Evolutionary conservation across 2,329 filamentous ascomycete genomes (phyloP).

Genomic region (Dryadomyces quercivorus): DNA sequence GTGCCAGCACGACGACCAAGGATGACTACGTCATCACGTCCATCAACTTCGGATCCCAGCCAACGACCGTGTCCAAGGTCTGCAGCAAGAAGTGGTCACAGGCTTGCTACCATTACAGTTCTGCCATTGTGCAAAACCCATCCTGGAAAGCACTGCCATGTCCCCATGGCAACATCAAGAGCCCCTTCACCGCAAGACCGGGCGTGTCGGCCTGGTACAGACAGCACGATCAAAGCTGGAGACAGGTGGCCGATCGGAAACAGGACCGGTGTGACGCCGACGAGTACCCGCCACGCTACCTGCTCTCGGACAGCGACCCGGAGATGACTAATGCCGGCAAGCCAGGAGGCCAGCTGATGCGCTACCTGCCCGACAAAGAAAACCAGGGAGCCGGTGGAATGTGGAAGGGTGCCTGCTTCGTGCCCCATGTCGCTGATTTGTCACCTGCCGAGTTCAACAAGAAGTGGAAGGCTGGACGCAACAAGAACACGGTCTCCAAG

Average conservation of each 20-base stretch:
- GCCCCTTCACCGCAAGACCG: conserved; percentile 1
- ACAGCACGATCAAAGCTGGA: conserved; percentile 4
- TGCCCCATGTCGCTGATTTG: conserved; percentile 1
- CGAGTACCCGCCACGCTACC: conserved; percentile 8
- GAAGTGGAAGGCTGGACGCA: neutral
- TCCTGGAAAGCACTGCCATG: conserved; percentile 8
- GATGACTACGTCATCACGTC: conserved; percentile 11
- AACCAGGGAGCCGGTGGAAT: conserved; percentile 4
- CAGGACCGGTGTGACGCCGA: conserved; percentile 6
- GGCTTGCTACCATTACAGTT: conserved; percentile 16
- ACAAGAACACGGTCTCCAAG: neutral
- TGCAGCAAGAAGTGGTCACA: conserved; percentile 11
- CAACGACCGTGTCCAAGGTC: conserved; percentile 5
- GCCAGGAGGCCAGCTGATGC: conserved; percentile 7
- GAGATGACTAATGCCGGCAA: conserved; percentile 3
- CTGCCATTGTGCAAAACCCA: conserved; percentile 10
- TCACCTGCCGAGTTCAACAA: conserved; percentile 2
- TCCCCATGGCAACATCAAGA: conserved; percentile 3
- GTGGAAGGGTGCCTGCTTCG: conserved; percentile 16
- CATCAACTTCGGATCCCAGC: conserved; percentile 5
- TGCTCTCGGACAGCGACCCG: conserved; percentile 17
- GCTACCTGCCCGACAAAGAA: conserved; percentile 5
- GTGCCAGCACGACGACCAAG: conserved; percentile 6
- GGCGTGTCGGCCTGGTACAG: neutral
- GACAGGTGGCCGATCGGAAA: neutral